Percentiles rank a stretch among this genome's conserved stretches.
Evolutionary conservation across 148 eudicot genomes (phyloP).

Genomic region (Nyssa sinensis): DNA sequence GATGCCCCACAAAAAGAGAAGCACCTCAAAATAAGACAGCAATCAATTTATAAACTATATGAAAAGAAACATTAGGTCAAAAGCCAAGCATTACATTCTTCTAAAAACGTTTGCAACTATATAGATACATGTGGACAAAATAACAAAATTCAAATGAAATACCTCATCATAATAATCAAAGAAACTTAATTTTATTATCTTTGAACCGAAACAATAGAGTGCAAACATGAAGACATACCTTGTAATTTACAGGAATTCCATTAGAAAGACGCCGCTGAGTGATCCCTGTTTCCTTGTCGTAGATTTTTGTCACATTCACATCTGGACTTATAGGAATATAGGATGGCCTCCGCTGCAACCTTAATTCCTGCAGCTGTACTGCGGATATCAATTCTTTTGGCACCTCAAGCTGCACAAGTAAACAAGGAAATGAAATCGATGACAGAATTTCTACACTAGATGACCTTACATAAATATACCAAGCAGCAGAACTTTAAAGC

Average conservation of each 20-base stretch:
- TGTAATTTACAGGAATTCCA: conserved; percentile 93
- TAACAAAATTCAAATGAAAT: neutral
- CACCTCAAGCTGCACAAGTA: conserved; percentile 79
- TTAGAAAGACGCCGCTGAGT: conserved; percentile 84
- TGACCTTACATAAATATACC: neutral
- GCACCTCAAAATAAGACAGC: neutral
- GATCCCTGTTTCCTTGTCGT: conserved; percentile 86
- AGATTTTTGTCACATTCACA: conserved; percentile 35
- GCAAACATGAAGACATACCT: conserved; percentile 39
- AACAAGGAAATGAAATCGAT: conserved; percentile 14
- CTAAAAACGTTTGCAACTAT: neutral
- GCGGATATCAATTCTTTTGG: conserved; percentile 80
- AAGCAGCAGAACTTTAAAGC: neutral
- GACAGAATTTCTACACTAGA: neutral
- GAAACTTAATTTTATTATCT: neutral
- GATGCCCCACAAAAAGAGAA: neutral
- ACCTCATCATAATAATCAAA: neutral
- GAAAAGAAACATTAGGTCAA: neutral
- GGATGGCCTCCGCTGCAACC: conserved; percentile 51
- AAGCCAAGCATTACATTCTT: neutral
- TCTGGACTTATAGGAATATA: conserved; percentile 56
- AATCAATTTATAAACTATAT: too few relatives aligned
- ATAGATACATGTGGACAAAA: neutral
- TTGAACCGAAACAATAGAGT: neutral
- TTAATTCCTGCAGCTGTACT: conserved; percentile 58